A percentile compares a stretch with the other conserved stretches of the same genome.
These are phyloP conservation scores for Podaxis carcinomalis DNA, from an alignment of 768 basidiomycete genomes.

Conservation along the genomic window DNA sequence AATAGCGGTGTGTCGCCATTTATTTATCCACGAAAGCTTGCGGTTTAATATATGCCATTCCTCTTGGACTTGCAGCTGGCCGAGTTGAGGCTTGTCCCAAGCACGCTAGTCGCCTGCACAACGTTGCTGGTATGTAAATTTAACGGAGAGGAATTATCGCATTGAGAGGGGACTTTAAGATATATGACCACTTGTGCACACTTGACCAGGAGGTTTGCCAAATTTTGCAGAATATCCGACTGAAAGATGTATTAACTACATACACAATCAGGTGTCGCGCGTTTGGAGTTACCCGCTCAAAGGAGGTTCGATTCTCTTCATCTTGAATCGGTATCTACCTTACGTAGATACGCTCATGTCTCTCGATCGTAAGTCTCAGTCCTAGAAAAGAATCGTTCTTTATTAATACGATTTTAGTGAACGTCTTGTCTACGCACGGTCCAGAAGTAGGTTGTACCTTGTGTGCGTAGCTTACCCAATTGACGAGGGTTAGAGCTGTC, in stretches of 20 bases:
- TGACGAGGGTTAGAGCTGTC: constrained; percentile 19
- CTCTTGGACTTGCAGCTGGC: too few relatives aligned
- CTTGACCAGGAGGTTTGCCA: constrained; percentile 28
- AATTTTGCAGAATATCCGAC: background rate
- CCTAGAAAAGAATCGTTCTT: background rate
- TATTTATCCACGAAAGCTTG: too few relatives aligned
- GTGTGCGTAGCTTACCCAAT: background rate
- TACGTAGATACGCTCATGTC: constrained; percentile 34
- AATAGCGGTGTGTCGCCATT: too few relatives aligned
- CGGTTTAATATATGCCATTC: too few relatives aligned
- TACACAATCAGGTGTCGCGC: constrained; percentile 24
- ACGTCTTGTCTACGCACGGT: constrained; percentile 15
- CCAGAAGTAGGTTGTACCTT: constrained; percentile 16
- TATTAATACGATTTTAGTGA: background rate
- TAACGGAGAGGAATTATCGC: too few relatives aligned
- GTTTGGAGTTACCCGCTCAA: constrained; percentile 28
- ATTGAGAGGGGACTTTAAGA: constrained; percentile 14
- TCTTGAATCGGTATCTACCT: constrained; percentile 36
- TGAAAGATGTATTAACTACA: background rate
- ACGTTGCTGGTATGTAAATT: too few relatives aligned
- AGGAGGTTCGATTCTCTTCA: constrained; percentile 28
- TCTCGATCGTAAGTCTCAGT: constrained; percentile 21
- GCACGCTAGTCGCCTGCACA: too few relatives aligned
- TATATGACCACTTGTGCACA: constrained; percentile 32
- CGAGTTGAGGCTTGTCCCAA: too few relatives aligned